Evolutionary conservation across 176 grass and related monocot genomes (phyloP), one percentile per base, ranked within the genome.

Genomic region (Rhynchospora breviuscula): DNA sequence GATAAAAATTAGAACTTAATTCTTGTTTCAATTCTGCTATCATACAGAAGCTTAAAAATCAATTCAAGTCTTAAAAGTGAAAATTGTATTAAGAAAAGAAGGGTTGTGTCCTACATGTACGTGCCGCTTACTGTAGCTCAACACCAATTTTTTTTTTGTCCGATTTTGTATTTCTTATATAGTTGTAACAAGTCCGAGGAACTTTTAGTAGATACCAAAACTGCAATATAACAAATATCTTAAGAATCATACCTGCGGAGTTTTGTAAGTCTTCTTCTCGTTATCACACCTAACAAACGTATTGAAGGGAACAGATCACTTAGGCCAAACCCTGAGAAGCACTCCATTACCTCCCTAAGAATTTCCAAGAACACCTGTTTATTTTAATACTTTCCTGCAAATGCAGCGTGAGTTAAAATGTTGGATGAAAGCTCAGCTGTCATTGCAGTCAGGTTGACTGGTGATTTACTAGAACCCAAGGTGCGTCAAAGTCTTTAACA

Each of bases 241-340:
- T 40, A 4, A 40, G 35, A 40, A 40, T 3, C 35, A 22, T 61
- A 61, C 59, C 40, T 25, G 40, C 43, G 23, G 44, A 87, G 44
- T 13, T 43, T 10, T 10, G 18, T 54, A 10, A 58, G 45, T 59
- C 60, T 81, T 48, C 72, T 63, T 19, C 59, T 78, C 19, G 59
- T n/a, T 2, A 62, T 26, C 9, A 82, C 17, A 25, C 51, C 26
- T 25, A 88, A 58, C 44, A 79, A 49, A 8, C 18, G 69, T 1
- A 85, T 66, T 19, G 87, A 89, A 19, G 90, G 90, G 66, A 86
- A 91, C 13, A 87, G 65, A 71, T 89, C 87, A 10, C 23, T 63
- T 59, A 87, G 25, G 74, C 12, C 84, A 66, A 87, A 87, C 22
- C 87, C 87, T 9, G 73, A 78, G 2, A 56, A 57, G 22, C 84